Percentiles rank a stretch among this genome's conserved stretches.
phyloP scores from a whole-genome alignment of 441 rosid genomes.

The Brassica hybrid region DNA sequence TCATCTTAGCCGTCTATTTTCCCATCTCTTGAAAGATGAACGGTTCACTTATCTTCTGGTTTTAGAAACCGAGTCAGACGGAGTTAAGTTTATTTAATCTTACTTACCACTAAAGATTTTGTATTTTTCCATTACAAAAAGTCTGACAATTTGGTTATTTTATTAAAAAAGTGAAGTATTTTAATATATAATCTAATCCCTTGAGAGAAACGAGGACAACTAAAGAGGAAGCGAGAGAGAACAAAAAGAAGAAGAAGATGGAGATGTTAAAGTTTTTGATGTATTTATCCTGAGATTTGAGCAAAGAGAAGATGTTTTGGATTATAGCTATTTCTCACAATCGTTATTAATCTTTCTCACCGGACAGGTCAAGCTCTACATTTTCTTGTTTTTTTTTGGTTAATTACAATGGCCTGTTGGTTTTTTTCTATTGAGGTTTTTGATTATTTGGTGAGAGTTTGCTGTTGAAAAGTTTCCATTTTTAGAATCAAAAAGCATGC shows the following conservation, averaged over 20 bases:
- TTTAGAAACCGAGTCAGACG: conserved; percentile 39
- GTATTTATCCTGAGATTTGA: conserved; percentile 27
- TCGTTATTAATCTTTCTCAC: conserved; percentile 11
- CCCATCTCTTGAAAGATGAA: conserved; percentile 19
- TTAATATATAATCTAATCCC: conserved; percentile 1
- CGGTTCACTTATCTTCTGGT: conserved; percentile 21
- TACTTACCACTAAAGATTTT: conserved; percentile 16
- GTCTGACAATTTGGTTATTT: conserved; percentile 28
- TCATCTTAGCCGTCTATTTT: conserved; percentile 33
- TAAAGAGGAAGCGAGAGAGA: conserved; percentile 32
- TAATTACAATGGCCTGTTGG: conserved; percentile 14
- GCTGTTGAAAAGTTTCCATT: conserved; percentile 31
- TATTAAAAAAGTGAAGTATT: neutral
- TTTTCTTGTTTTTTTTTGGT: neutral
- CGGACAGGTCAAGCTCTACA: conserved; percentile 10
- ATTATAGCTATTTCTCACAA: conserved; percentile 2
- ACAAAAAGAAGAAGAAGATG: neutral
- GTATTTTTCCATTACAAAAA: conserved; percentile 22
- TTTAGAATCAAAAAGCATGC: conserved; percentile 20
- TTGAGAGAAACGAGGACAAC: conserved; percentile 31
- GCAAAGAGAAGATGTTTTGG: conserved; percentile 24
- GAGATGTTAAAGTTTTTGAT: conserved; percentile 41
- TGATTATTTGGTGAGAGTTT: conserved; percentile 25
- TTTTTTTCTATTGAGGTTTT: conserved; percentile 18
- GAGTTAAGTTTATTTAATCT: conserved; percentile 4